These are phyloP conservation scores for Rhodofomes roseus DNA, from an alignment of 1,284 basidiomycete genomes.

Conservation along the genomic window DNA sequence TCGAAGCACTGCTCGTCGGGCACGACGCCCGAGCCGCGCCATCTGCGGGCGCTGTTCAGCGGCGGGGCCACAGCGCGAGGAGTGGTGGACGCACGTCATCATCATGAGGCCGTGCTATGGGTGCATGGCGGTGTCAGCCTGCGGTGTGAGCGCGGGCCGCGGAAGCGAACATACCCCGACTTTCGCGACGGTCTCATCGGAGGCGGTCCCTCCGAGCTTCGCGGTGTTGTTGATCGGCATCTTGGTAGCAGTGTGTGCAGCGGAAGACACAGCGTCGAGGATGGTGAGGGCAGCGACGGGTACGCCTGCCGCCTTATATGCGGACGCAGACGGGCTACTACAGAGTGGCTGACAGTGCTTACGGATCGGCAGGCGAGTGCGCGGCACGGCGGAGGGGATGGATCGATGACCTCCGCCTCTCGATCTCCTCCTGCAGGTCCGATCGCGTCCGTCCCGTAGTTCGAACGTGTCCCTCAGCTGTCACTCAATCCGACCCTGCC, in stretches of 20 bases:
- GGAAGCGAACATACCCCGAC: conserved; percentile 29
- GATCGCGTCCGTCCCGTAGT: no score
- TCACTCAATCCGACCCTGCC: no score
- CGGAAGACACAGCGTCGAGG: no score
- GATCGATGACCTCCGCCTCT: no score
- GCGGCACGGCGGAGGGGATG: no score
- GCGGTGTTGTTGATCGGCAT: conserved; percentile 15
- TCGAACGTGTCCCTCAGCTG: neutral
- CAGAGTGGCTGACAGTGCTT: no score
- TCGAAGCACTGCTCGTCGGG: conserved; percentile 54
- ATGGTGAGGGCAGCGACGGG: no score
- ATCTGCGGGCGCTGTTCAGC: neutral
- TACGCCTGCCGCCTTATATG: no score
- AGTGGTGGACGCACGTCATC: conserved; percentile 41
- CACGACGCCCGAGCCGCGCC: conserved; percentile 34
- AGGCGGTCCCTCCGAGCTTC: conserved; percentile 31
- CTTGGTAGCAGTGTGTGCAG: neutral
- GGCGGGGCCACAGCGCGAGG: no score
- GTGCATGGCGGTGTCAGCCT: neutral
- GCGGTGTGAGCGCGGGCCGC: neutral
- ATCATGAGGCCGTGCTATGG: conserved; percentile 46
- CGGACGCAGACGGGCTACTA: no score
- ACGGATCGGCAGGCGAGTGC: no score
- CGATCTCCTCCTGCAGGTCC: no score
- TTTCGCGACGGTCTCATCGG: conserved; percentile 29